Conservation (phyloP, 257 asterid genomes). For the Solanum okadae region DNA sequence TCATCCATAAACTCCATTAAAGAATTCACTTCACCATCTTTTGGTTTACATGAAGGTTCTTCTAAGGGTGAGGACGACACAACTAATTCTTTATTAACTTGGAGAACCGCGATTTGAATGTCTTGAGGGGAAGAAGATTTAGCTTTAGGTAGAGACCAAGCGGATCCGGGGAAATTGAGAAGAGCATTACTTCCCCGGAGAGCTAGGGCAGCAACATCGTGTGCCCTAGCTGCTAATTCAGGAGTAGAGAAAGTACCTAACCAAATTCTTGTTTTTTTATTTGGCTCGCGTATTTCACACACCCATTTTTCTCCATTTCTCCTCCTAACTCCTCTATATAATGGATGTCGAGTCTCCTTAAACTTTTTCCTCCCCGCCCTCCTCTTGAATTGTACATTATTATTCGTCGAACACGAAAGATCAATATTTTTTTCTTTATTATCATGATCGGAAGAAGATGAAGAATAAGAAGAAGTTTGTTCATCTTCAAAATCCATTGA, state of each 20-base stretch:
- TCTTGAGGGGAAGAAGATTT: constrained; percentile 19
- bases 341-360: constrained; percentile 59
- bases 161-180: constrained; percentile 23
- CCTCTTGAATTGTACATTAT: constrained; percentile 16
- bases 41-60: background rate
- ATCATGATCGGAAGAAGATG: background rate
- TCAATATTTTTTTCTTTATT: background rate
- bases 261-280: constrained; percentile 32
- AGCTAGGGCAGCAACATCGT: constrained; percentile 43
- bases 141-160: constrained; percentile 16
- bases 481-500: constrained; percentile 7
- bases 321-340: constrained; percentile 45
- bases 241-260: constrained; percentile 30
- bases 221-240: constrained; percentile 52
- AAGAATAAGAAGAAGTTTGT: background rate
- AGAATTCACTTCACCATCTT: background rate
- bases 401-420: background rate
- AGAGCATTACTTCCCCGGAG: constrained; percentile 20
- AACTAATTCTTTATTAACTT: constrained; percentile 11
- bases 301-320: constrained; percentile 49
- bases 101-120: constrained; percentile 21
- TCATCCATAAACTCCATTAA: constrained; percentile 32
- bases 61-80: background rate
- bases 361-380: constrained; percentile 49
- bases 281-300: constrained; percentile 45